Conservation (phyloP, 805 yeast genomes). For the Ogataea pilisensis region DNA sequence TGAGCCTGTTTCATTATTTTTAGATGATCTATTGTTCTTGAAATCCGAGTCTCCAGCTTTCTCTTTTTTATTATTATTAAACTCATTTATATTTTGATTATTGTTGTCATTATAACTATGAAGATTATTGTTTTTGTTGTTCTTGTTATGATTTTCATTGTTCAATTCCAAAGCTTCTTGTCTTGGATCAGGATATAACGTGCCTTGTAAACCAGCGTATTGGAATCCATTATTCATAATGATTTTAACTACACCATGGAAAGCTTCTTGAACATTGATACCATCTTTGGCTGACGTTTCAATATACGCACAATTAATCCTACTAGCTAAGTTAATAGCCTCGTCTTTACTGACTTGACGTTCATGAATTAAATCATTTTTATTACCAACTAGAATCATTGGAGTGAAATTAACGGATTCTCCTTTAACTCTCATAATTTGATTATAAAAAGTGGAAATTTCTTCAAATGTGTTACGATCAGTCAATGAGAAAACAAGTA, state of each 20-base stretch:
- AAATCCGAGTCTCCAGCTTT: conserved; percentile 1
- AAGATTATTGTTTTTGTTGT: conserved; percentile 5
- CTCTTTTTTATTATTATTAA: neutral
- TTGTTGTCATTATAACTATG: neutral
- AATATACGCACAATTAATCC: conserved; percentile 68
- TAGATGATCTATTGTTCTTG: neutral
- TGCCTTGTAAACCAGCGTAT: conserved; percentile 25
- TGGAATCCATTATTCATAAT: conserved; percentile 24
- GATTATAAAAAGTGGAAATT: conserved; percentile 60
- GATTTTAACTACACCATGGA: conserved; percentile 33
- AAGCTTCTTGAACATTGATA: conserved; percentile 58
- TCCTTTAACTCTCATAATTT: conserved; percentile 41
- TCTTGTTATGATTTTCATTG: conserved; percentile 16
- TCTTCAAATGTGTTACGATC: conserved; percentile 84
- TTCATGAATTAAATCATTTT: conserved; percentile 59
- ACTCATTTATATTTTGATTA: neutral
- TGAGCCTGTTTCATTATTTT: neutral
- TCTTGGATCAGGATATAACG: conserved; percentile 24
- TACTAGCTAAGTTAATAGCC: conserved; percentile 57
- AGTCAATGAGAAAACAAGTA: conserved; percentile 84
- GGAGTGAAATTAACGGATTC: conserved; percentile 65
- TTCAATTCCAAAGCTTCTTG: conserved; percentile 17
- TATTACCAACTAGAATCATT: conserved; percentile 72
- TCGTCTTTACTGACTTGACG: conserved; percentile 62
- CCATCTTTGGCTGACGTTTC: conserved; percentile 94